Conservation (phyloP, 2,329 filamentous ascomycete species). For the Calonectria pteridis region DNA sequence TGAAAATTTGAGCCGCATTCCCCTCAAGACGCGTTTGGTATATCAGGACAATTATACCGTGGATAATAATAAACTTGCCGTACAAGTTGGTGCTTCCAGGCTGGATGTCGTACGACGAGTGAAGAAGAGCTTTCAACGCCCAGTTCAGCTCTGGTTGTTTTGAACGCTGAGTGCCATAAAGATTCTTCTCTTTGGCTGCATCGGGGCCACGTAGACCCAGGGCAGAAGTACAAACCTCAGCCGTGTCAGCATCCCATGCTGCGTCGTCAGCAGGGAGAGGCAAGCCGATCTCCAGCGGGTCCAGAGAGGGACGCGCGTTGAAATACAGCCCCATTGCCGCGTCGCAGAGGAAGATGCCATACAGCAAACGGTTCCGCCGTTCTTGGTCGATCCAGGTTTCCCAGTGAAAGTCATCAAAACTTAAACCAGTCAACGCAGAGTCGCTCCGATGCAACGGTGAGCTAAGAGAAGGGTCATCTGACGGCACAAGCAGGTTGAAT, state of each 20-base stretch:
- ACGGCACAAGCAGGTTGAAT: conserved; percentile 67
- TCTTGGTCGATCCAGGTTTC: conserved; percentile 77
- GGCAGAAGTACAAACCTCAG: conserved; percentile 72
- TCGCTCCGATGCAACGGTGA: conserved; percentile 72
- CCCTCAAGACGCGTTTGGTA: conserved; percentile 58
- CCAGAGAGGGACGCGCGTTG: conserved; percentile 74
- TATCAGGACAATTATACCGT: conserved; percentile 75
- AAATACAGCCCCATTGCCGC: conserved; percentile 77
- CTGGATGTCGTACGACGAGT: conserved; percentile 69
- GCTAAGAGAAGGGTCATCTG: conserved; percentile 61
- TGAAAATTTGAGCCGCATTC: conserved; percentile 49
- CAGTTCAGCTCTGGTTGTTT: conserved; percentile 75
- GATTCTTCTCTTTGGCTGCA: conserved; percentile 67
- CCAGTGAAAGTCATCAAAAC: conserved; percentile 73
- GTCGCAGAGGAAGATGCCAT: conserved; percentile 74
- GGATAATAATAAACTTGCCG: conserved; percentile 80
- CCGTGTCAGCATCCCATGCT: conserved; percentile 75
- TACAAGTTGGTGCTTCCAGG: conserved; percentile 77
- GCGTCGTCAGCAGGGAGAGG: conserved; percentile 81
- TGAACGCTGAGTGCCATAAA: conserved; percentile 71
- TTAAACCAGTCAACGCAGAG: conserved; percentile 59
- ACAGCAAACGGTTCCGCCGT: conserved; percentile 74
- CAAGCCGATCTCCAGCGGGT: conserved; percentile 72
- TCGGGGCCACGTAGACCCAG: conserved; percentile 72
- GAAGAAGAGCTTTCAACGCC: conserved; percentile 71